A percentile compares a stretch with the other conserved stretches of the same genome.
Evolutionary conservation across 2,329 filamentous ascomycete species (phyloP).

Genomic region (Colletotrichum limetticola): DNA sequence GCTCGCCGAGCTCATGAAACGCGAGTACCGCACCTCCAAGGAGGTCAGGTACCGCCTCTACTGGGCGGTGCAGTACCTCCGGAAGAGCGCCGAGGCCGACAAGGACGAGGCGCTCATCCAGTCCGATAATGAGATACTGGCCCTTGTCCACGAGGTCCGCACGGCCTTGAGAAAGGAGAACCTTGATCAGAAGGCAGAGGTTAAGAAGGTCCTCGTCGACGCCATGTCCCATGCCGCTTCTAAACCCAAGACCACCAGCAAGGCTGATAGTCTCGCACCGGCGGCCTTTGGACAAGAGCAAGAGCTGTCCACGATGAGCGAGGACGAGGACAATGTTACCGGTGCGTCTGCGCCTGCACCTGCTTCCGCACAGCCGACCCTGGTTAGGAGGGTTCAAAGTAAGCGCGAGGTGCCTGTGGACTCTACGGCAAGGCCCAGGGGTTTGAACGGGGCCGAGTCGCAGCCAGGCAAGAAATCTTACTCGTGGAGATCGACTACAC

Average conservation of each 20-base stretch:
- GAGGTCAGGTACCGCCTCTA: constrained; percentile 22
- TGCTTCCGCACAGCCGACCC: no score
- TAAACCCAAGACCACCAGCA: not conserved
- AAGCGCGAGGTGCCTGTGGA: not conserved
- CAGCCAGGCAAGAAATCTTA: not conserved
- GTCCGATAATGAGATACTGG: constrained; percentile 29
- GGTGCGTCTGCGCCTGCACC: not conserved
- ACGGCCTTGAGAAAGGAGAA: constrained; percentile 10
- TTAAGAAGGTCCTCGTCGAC: constrained; percentile 6
- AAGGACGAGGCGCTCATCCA: constrained; percentile 27
- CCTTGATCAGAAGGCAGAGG: constrained; percentile 1
- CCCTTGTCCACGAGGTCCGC: constrained; percentile 13
- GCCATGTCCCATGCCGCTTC: not conserved
- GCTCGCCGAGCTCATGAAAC: constrained; percentile 36
- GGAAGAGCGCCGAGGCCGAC: constrained; percentile 5
- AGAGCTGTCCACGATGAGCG: not conserved
- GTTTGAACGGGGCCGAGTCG: not conserved
- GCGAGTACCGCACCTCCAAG: constrained; percentile 25
- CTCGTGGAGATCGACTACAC: constrained; percentile 3
- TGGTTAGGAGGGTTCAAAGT: not conserved
- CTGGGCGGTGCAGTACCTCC: constrained; percentile 29
- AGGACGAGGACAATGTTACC: not conserved
- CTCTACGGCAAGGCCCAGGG: not conserved
- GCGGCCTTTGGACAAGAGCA: not conserved
- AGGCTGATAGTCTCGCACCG: not conserved